Evolutionary conservation across 202 grass and related monocot genomes (phyloP).

Genomic region (Carex sylvatica): DNA sequence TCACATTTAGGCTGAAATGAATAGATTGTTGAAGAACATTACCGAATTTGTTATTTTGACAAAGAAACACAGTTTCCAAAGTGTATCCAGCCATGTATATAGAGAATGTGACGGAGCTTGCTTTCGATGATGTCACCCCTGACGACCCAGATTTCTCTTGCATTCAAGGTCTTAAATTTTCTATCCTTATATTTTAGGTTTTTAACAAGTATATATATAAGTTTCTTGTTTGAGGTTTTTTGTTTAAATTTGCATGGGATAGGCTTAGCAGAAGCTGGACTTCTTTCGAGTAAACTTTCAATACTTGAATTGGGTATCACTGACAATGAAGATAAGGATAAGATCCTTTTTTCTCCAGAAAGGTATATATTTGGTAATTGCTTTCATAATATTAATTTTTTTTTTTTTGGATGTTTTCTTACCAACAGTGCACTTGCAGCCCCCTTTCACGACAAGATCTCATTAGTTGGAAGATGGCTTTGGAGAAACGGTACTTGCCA

Average conservation of each 20-base stretch:
- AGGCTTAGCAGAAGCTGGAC: slow-evolving; percentile 92
- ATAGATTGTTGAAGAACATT: slow-evolving; percentile 4
- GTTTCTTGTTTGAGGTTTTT: background rate
- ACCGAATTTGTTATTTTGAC: slow-evolving; percentile 30
- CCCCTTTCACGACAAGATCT: slow-evolving; percentile 89
- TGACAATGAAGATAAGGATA: slow-evolving; percentile 37
- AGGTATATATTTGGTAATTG: slow-evolving; percentile 38
- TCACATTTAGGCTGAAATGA: background rate
- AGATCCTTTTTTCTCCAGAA: slow-evolving; percentile 61
- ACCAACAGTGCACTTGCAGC: slow-evolving; percentile 36
- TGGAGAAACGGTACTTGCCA: slow-evolving; percentile 68
- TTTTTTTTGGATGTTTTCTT: slow-evolving; percentile 1
- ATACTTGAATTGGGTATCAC: slow-evolving; percentile 40
- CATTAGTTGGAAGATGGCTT: slow-evolving; percentile 91
- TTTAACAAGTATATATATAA: background rate
- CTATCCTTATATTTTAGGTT: slow-evolving; percentile 23
- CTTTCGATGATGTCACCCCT: slow-evolving; percentile 85
- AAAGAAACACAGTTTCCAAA: slow-evolving; percentile 80
- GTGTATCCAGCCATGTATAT: slow-evolving; percentile 99
- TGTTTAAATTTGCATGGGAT: slow-evolving; percentile 23
- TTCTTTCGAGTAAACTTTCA: slow-evolving; percentile 89
- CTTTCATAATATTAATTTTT: slow-evolving; percentile 21
- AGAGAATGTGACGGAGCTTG: slow-evolving; percentile 87
- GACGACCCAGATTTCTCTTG: slow-evolving; percentile 82
- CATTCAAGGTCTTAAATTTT: slow-evolving; percentile 74